Percentiles rank a stretch among this genome's conserved stretches.
Evolutionary conservation across 257 asterid species (phyloP).

Genomic region (Solanum chmielewskii): DNA sequence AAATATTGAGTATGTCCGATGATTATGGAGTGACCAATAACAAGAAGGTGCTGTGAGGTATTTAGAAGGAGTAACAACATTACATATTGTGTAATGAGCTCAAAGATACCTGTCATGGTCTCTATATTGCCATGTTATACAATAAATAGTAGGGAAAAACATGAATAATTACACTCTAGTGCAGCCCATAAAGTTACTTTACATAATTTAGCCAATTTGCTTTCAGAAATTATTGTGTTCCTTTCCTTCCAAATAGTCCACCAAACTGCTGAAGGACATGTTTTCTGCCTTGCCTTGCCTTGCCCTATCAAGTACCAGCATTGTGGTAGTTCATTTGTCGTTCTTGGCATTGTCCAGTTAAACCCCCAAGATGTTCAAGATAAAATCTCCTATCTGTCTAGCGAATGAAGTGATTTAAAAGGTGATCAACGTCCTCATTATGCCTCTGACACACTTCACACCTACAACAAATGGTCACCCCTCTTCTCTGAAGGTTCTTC

Average conservation of each 20-base stretch:
- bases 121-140: not conserved
- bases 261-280: not conserved
- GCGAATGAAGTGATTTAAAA: not conserved
- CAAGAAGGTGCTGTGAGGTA: not conserved
- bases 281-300: not conserved
- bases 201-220: not conserved
- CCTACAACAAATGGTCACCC: not conserved
- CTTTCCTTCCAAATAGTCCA: not conserved
- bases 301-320: not conserved
- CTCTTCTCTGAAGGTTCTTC: not conserved
- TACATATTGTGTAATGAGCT: not conserved
- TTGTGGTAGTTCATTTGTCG: not conserved
- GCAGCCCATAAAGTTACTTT: not conserved
- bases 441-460: not conserved
- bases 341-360: not conserved
- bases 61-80: not conserved
- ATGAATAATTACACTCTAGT: not conserved
- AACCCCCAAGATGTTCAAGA: not conserved
- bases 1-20: not conserved
- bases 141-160: not conserved
- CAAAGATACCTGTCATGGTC: not conserved
- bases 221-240: not conserved
- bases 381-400: not conserved
- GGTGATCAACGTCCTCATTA: not conserved
- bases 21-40: not conserved